Evolutionary conservation across 2,329 filamentous ascomycete genomes (phyloP).

Genomic region (Colletotrichum ledebouriae): DNA sequence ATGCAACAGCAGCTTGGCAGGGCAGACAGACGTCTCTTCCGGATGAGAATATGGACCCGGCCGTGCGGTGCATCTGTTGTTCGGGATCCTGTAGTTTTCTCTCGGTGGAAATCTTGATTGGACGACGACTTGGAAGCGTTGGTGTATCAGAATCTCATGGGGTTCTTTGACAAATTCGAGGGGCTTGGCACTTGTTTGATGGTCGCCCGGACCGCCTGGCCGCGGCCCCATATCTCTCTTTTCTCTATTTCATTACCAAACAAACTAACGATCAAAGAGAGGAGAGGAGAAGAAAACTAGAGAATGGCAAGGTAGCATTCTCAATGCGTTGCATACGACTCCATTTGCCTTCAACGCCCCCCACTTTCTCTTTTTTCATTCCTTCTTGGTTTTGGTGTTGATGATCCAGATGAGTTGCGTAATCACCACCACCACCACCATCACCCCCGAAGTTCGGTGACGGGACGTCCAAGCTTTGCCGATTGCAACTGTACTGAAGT

Average conservation of each 20-base stretch:
- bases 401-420: too few species aligned
- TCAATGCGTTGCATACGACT: neutral
- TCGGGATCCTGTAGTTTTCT: too few species aligned
- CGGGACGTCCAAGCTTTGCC: neutral
- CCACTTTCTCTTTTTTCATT: too few species aligned
- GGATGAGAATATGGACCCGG: too few species aligned
- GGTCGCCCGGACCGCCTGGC: neutral
- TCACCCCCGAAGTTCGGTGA: too few species aligned
- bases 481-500: conserved; percentile 12
- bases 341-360: neutral
- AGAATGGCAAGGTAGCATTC: neutral
- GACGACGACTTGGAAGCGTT: neutral
- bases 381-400: too few species aligned
- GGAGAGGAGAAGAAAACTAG: neutral
- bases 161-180: conserved; percentile 24
- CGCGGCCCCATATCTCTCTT: too few species aligned
- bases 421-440: too few species aligned
- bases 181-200: conserved; percentile 32
- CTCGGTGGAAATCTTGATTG: neutral
- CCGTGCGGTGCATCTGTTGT: too few species aligned
- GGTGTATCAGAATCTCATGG: conserved; percentile 26
- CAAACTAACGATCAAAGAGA: neutral
- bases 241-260: neutral
- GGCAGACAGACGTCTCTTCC: too few species aligned
- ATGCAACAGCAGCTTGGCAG: too few species aligned